These are phyloP conservation scores for Colletotrichum coccodes DNA, from an alignment of 2,329 filamentous ascomycete species.

Conservation along the genomic window DNA sequence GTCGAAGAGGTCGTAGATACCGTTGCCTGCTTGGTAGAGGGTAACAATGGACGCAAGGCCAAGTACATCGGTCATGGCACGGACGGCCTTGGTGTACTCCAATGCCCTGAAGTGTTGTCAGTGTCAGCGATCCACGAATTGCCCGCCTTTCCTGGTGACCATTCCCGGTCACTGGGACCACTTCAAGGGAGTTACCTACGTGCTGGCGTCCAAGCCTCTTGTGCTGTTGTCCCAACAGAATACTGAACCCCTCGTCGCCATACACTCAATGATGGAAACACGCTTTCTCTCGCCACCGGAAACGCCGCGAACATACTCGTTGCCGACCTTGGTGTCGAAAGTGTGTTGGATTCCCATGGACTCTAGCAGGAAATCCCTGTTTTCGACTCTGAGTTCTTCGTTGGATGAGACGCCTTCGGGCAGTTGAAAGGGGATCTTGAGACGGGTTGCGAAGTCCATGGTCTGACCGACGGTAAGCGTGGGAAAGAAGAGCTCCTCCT, in stretches of 20 bases:
- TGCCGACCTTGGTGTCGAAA: conserved; percentile 72
- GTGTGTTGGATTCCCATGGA: conserved; percentile 70
- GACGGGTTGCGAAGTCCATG: conserved; percentile 73
- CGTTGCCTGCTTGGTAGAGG: conserved; percentile 76
- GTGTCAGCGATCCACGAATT: background rate
- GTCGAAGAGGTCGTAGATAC: conserved; percentile 76
- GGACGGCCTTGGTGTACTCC: conserved; percentile 68
- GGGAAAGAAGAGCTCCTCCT: conserved; percentile 74
- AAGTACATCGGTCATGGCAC: conserved; percentile 71
- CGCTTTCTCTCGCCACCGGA: conserved; percentile 76
- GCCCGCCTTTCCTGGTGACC: too few relatives aligned
- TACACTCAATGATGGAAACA: conserved; percentile 73
- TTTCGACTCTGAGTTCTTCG: conserved; percentile 57
- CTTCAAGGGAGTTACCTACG: conserved; percentile 44
- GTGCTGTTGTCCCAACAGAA: conserved; percentile 77
- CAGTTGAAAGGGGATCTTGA: conserved; percentile 63
- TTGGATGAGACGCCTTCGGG: conserved; percentile 53
- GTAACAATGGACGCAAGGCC: conserved; percentile 71
- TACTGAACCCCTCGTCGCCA: conserved; percentile 67
- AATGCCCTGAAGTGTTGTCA: conserved; percentile 53
- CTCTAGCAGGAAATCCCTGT: conserved; percentile 64
- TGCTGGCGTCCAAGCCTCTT: conserved; percentile 72
- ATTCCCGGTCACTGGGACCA: background rate
- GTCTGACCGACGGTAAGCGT: conserved; percentile 78
- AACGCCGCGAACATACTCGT: conserved; percentile 73